Percentiles rank a stretch among this genome's conserved stretches.
phyloP scores from a whole-genome alignment of 768 basidiomycete species.

The Trametes punicea region DNA sequence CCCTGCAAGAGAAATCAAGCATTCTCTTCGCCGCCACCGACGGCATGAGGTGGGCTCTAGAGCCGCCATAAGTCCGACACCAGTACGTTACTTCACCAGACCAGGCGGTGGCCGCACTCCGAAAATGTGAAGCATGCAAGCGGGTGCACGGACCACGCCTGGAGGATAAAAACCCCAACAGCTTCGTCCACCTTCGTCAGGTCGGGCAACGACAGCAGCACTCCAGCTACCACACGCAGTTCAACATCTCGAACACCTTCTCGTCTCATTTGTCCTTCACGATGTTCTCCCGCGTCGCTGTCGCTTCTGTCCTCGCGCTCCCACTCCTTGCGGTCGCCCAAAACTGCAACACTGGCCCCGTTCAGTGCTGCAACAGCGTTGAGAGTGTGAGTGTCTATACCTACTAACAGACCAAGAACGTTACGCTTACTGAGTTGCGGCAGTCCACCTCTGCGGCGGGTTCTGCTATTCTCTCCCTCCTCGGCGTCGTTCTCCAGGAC shows the following conservation, averaged over 20 bases:
- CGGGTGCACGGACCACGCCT: neutral
- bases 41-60: neutral
- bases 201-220: neutral
- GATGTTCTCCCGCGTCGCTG: slow-evolving; percentile 19
- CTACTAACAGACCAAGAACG: too few relatives aligned
- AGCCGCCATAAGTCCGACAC: neutral
- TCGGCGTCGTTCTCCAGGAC: slow-evolving; percentile 15
- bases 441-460: slow-evolving; percentile 5
- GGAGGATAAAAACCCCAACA: neutral
- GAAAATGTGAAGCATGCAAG: neutral
- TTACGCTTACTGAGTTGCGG: neutral
- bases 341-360: slow-evolving; percentile 15
- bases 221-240: neutral
- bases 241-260: slow-evolving; percentile 2
- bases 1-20: neutral
- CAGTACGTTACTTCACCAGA: neutral
- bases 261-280: slow-evolving; percentile 1
- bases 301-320: slow-evolving; percentile 13
- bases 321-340: slow-evolving; percentile 19
- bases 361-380: slow-evolving; percentile 19
- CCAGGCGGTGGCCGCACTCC: neutral
- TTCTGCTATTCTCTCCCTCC: neutral
- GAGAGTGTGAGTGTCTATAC: neutral
- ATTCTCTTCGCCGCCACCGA: neutral
- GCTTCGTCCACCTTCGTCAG: neutral